Base-by-base conservation (phyloP, 306 rosid genomes). In the Acacia melanoxylon region DNA sequence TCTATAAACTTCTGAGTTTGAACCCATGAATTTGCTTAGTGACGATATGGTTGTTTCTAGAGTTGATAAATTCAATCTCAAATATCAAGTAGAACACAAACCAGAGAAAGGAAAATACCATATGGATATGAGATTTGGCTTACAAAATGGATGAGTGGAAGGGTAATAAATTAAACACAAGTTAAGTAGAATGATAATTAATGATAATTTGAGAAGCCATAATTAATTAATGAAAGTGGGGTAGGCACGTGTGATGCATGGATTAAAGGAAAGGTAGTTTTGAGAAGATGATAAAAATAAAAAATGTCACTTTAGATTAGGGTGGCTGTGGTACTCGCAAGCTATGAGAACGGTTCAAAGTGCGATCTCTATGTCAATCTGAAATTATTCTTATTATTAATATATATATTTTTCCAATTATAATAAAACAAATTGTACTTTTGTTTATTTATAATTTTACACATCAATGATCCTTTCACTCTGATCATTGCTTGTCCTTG, bases 341-440 rank as follows among this genome's bases (percentile, higher is more conserved):
- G 66, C 84, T 22, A 83, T 66, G 25, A 65, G 83, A 72, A 68
- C 74, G 87, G 85, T 71, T 76, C 27, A 81, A 81, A 85, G 82
- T 85, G 82, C 80, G 35, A 31, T 61, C 56, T 62, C 81, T 76
- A 40, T 71, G 79, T 80, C 81, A 75, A 37, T 61, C 51, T 31
- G 37, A 68, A 17, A 12, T 75, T 42, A 72, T 72, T 25, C 40
- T 45, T 72, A 4, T 40, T 68, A 14, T 68, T 19, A 27, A 0
- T 12, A 27, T 24, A 24, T n/a, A 29, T 3, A 22, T 16, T 58
- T 58, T 22, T 6, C 27, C 9, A n/a, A 25, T 24, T 61, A 61
- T 61, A 24, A 59, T 59, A 61, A 61, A 61, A 61, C 33, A 61
- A 25, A 61, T 2, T 2, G 15, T 61, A 24, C 67, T 61, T 25